phyloP scores from a whole-genome alignment of 257 asterid genomes.

The Plectranthus barbatus region DNA sequence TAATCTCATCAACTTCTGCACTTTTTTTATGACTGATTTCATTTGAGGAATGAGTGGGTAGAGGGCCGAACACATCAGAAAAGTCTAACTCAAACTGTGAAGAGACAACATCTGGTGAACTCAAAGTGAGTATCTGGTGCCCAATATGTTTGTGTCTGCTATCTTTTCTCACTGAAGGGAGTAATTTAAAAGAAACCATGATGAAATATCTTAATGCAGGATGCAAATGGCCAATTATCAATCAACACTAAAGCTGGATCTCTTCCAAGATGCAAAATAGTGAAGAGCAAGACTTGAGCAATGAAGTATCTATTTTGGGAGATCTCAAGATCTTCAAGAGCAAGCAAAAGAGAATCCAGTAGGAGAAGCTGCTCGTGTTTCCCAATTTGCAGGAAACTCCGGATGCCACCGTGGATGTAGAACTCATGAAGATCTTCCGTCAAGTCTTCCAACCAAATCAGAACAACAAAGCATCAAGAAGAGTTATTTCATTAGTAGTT shows the following conservation, averaged over 20 bases:
- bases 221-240: slow-evolving; percentile 22
- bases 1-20: slow-evolving; percentile 35
- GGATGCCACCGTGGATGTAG: slow-evolving; percentile 22
- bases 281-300: slow-evolving; percentile 11
- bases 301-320: slow-evolving; percentile 9
- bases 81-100: slow-evolving; percentile 38
- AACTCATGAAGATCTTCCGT: slow-evolving; percentile 18
- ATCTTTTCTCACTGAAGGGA: slow-evolving; percentile 16
- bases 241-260: slow-evolving; percentile 13
- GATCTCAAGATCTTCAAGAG: slow-evolving; percentile 29
- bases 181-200: slow-evolving; percentile 37
- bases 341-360: slow-evolving; percentile 49
- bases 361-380: slow-evolving; percentile 41
- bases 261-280: slow-evolving; percentile 18
- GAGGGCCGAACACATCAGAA: slow-evolving; percentile 46
- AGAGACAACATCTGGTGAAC: slow-evolving; percentile 31
- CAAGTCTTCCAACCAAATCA: slow-evolving; percentile 16
- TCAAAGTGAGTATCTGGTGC: slow-evolving; percentile 17
- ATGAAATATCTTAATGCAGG: slow-evolving; percentile 7
- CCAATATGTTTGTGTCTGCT: slow-evolving; percentile 14
- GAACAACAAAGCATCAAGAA: neutral
- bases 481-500: neutral
- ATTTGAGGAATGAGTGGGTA: slow-evolving; percentile 24
- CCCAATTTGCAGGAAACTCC: slow-evolving; percentile 43
- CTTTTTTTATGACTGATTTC: slow-evolving; percentile 22